A percentile compares a stretch with the other conserved stretches of the same genome.
phyloP scores from a whole-genome alignment of 805 yeast species.

The Saccharomycopsis fermentans region DNA sequence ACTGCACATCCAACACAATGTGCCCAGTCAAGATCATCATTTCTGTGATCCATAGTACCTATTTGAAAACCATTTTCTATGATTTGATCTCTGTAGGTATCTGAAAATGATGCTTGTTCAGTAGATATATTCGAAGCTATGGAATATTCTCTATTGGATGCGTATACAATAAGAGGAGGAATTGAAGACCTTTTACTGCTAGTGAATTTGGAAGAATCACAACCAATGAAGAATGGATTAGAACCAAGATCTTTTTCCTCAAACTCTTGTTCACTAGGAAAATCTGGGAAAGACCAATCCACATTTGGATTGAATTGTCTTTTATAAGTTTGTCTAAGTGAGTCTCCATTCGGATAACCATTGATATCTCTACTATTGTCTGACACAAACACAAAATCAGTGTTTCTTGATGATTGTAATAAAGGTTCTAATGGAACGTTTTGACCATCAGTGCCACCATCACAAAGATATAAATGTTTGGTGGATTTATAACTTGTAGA shows the following conservation, averaged over 20 bases:
- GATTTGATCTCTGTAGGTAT: constrained; percentile 45
- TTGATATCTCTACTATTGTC: constrained; percentile 36
- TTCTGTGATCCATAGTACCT: constrained; percentile 52
- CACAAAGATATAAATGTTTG: constrained; percentile 31
- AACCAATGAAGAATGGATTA: constrained; percentile 75
- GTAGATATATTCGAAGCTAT: constrained; percentile 66
- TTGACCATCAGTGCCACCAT: constrained; percentile 55
- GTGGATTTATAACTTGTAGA: not conserved
- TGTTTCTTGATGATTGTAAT: constrained; percentile 40
- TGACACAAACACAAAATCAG: constrained; percentile 45
- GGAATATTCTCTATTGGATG: constrained; percentile 61
- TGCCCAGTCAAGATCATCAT: constrained; percentile 59
- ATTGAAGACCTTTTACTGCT: constrained; percentile 30
- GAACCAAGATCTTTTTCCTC: constrained; percentile 48
- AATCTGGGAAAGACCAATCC: constrained; percentile 64
- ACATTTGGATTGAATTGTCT: constrained; percentile 26
- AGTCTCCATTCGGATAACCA: constrained; percentile 13
- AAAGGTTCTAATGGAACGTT: constrained; percentile 48
- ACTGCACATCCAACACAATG: constrained; percentile 79
- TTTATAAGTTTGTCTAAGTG: constrained; percentile 11
- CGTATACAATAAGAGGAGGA: constrained; percentile 74
- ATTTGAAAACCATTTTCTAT: constrained; percentile 67
- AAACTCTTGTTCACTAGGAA: constrained; percentile 54
- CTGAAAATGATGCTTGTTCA: constrained; percentile 48
- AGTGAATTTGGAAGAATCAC: constrained; percentile 57